Base-by-base conservation (phyloP, 2,329 filamentous ascomycete genomes). In the Alternaria longipes region DNA sequence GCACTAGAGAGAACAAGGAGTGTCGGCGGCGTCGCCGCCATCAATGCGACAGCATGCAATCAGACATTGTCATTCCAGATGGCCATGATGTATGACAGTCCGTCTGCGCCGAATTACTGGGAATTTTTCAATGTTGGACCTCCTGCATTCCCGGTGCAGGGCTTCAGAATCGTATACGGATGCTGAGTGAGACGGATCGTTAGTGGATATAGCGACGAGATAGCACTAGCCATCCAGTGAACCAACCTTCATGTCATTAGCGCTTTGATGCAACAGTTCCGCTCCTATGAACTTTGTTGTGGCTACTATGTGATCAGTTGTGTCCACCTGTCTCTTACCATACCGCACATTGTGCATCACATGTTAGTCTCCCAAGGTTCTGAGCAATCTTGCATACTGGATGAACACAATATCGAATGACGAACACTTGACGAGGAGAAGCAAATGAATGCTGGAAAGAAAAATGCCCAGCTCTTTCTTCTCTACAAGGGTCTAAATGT, bases 21-120 rank as follows among this genome's bases (percentile, higher is more conserved):
- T 9, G 64, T 59, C 4, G 67, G 64, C 3, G 68, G 68, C 3
- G 45, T 71, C 6, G 60, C 69, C 8, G 66, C 67, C 0, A 55
- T 75, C 8, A 67, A 66, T 12, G 36, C 61, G 36, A 64, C 60
- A 36, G 44, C 42, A 14, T 77, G 73, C 40, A 73, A 69, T 50
- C 65, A 71, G 46, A 74, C 69, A 20, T 44, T 76, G 53, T 74
- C 72, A 12, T 76, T 74, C 46, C 68, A 72, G 56, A 73, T 75
- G 68, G 67, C 68, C 7, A 69, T 75, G 69, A 60, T 62, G 34
- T 72, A 63, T 24, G 53, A 73, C n/a, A 65, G 68, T 8, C 46
- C 24, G 8, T 57, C 53, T 14, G 16, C 47, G 41, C 70, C 70
- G 3, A 75, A 77, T 32, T 75, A 73, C 38, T 76, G 68, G 74